Conservation (phyloP, 768 basidiomycete species). For the Rhodotorula taiwanensis region DNA sequence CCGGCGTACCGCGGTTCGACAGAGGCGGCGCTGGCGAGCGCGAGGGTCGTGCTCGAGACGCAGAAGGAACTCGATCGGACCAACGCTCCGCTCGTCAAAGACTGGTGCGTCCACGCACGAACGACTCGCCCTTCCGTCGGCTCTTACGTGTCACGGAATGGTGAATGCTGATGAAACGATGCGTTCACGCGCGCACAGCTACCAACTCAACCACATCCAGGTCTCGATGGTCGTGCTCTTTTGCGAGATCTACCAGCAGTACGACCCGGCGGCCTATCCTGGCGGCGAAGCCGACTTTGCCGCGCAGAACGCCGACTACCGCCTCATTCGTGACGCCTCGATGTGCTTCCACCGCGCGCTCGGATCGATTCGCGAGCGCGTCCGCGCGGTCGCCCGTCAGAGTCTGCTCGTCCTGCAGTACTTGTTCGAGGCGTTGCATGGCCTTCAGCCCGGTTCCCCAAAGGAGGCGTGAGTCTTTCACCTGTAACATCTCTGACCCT, state of each 20-base stretch:
- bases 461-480: slow-evolving; percentile 11
- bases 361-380: slow-evolving; percentile 11
- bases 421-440: slow-evolving; percentile 26
- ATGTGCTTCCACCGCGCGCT: slow-evolving; percentile 24
- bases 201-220: slow-evolving; percentile 24
- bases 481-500: neutral
- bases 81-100: slow-evolving; percentile 22
- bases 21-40: slow-evolving; percentile 14
- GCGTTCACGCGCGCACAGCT: slow-evolving; percentile 2
- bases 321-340: slow-evolving; percentile 17
- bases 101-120: slow-evolving; percentile 3
- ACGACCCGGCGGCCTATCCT: slow-evolving; percentile 6
- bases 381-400: slow-evolving; percentile 24
- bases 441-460: neutral
- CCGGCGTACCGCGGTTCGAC: slow-evolving; percentile 15
- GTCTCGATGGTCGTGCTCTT: slow-evolving; percentile 26
- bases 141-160: too few relatives aligned
- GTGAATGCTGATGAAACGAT: too few relatives aligned
- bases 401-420: slow-evolving; percentile 26
- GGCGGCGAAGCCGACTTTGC: neutral
- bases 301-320: slow-evolving; percentile 15
- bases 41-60: slow-evolving; percentile 17
- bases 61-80: slow-evolving; percentile 29
- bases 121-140: neutral
- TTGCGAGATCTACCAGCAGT: slow-evolving; percentile 20